Conservation (phyloP, 75 land plant genomes). For the Larix kaempferi region DNA sequence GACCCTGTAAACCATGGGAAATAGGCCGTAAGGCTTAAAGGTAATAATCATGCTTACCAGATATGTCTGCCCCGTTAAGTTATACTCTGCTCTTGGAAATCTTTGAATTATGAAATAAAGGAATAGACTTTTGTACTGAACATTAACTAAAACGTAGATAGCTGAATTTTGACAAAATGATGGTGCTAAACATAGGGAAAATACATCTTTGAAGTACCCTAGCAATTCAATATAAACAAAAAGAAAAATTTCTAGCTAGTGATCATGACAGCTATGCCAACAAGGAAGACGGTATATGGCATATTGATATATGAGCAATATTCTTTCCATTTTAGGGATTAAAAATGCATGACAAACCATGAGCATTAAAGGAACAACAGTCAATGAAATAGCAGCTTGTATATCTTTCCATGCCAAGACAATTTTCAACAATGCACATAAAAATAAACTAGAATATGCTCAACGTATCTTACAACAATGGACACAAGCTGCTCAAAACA, state of each 20-base stretch:
- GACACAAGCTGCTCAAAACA: slow-evolving; percentile 1
- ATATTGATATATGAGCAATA: neutral
- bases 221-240: neutral
- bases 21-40: too few species aligned
- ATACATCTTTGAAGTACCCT: too few species aligned
- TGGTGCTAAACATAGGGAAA: too few species aligned
- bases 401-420: neutral
- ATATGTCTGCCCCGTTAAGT: too few species aligned
- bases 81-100: too few species aligned
- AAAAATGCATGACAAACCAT: neutral
- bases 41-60: too few species aligned
- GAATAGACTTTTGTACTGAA: too few species aligned
- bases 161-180: too few species aligned
- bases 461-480: neutral
- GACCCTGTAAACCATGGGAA: too few species aligned
- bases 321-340: neutral
- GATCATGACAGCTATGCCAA: neutral
- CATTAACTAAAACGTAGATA: too few species aligned
- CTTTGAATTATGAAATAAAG: too few species aligned
- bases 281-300: neutral
- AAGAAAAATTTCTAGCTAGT: neutral
- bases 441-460: neutral
- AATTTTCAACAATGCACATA: neutral
- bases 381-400: slow-evolving; percentile 1
- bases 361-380: neutral